These are phyloP conservation scores for Hypsizygus ulmarius DNA, from an alignment of 1,284 basidiomycete species.

Conservation along the genomic window DNA sequence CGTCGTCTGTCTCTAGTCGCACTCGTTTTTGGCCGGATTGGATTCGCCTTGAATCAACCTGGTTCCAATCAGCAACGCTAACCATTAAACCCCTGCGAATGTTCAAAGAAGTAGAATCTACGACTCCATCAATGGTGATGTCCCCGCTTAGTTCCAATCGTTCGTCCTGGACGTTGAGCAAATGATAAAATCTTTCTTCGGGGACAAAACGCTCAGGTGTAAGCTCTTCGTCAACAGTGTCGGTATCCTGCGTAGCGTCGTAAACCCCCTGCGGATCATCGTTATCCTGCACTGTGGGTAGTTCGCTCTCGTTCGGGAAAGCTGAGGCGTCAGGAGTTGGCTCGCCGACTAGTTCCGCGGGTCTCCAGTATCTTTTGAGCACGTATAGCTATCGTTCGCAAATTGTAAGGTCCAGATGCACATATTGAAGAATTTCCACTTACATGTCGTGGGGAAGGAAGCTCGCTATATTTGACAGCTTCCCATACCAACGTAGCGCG, in stretches of 20 bases:
- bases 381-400: constrained; percentile 3
- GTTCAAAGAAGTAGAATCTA: constrained; percentile 3
- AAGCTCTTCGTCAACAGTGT: no score
- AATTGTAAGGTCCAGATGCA: background rate
- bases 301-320: background rate
- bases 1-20: background rate
- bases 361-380: constrained; percentile 12
- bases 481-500: constrained; percentile 17
- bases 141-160: background rate
- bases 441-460: background rate
- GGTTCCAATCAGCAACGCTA: background rate
- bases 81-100: background rate
- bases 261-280: no score
- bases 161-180: background rate
- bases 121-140: constrained; percentile 1
- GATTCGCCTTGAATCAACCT: background rate
- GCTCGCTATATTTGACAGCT: constrained; percentile 8
- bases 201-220: background rate
- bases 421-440: background rate
- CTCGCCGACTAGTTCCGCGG: background rate
- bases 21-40: background rate
- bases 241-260: no score
- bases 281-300: no score
- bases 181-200: constrained; percentile 5
- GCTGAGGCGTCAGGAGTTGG: background rate